Percentiles rank a stretch among this genome's conserved stretches.
phyloP scores from a whole-genome alignment of 208 protist genomes.

The Trypanosoma cruzi region DNA sequence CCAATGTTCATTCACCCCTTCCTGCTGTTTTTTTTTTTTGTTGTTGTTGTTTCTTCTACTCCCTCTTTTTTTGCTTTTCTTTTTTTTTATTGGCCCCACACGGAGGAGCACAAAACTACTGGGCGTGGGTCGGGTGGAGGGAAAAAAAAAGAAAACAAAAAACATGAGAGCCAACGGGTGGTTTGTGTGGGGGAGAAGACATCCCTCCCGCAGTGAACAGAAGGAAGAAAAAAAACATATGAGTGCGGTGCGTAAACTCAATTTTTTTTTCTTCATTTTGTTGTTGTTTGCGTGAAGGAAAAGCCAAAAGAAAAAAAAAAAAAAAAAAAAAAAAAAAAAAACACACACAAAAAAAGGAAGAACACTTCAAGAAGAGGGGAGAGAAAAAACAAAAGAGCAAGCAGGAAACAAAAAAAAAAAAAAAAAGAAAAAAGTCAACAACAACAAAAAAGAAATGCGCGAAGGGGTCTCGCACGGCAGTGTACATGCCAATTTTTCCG shows the following conservation, averaged over 20 bases:
- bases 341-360: background rate
- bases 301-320: background rate
- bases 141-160: slow-evolving; percentile 14
- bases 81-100: slow-evolving; percentile 1
- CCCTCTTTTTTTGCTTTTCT: background rate
- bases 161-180: slow-evolving; percentile 13
- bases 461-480: background rate
- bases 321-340: slow-evolving; percentile 24
- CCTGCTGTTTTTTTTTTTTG: background rate
- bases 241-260: too few relatives aligned
- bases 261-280: too few relatives aligned
- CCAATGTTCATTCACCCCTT: slow-evolving; percentile 24
- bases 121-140: background rate
- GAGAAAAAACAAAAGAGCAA: slow-evolving; percentile 10
- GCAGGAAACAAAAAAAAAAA: slow-evolving; percentile 20
- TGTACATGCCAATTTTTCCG: background rate
- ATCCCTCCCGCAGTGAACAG: background rate
- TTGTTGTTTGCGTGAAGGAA: background rate
- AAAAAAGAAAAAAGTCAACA: slow-evolving; percentile 20
- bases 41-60: slow-evolving; percentile 1
- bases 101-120: background rate
- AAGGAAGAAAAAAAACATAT: background rate
- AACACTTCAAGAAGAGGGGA: slow-evolving; percentile 8
- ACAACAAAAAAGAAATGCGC: background rate
- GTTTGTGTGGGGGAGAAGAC: background rate